Base-by-base conservation (phyloP, 352 stramenopile genomes). In the Elongisporangium senticosum region DNA sequence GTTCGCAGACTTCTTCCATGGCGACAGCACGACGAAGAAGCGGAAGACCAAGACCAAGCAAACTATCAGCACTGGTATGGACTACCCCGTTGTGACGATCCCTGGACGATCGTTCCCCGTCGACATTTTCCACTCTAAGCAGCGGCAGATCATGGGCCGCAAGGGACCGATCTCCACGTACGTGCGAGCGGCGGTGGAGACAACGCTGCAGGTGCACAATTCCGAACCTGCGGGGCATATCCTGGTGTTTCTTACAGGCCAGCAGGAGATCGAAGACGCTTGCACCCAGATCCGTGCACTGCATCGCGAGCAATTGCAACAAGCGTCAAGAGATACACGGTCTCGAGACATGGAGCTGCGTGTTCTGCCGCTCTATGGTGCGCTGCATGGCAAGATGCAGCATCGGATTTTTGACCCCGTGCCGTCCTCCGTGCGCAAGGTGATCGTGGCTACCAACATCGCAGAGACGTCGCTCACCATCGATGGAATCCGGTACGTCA, bases 381-480 rank as follows among this genome's bases (percentile, higher is more conserved):
- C 96, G 6, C 76, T 99, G 26, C 86, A 96, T n/a, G 96, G 91
- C 1, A 68, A 69, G 5, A 72, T 86, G 59, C 96, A 99, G 78
- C 87, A 87, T 43, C 82, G 87, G 58, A 98, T 99, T 54, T 99
- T 99, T 67, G 75, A 89, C 37, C 47, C 71, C 5, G 91, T 97
- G 17, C 89, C 95, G 1, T 67, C 73, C 5, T 71, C 87, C 40
- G 78, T 84, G 1, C 84, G 95, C 48, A 98, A 93, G 58, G 72
- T 93, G 21, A 83, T 95, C 54, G 79, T 95, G 13, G 83, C 88
- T 28, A 98, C 93, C 11, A 98, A 98, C 64, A 97, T 98, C 59
- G 93, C 93, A 7, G 92, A 98, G 77, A 98, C 95, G 7, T 98
- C 93, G n/a, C 87, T 99, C 49, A 99, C 97, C n/a, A 99, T 99